These are phyloP conservation scores for Phoma sp. DNA, from an alignment of 2,329 filamentous ascomycete species.

Conservation along the genomic window DNA sequence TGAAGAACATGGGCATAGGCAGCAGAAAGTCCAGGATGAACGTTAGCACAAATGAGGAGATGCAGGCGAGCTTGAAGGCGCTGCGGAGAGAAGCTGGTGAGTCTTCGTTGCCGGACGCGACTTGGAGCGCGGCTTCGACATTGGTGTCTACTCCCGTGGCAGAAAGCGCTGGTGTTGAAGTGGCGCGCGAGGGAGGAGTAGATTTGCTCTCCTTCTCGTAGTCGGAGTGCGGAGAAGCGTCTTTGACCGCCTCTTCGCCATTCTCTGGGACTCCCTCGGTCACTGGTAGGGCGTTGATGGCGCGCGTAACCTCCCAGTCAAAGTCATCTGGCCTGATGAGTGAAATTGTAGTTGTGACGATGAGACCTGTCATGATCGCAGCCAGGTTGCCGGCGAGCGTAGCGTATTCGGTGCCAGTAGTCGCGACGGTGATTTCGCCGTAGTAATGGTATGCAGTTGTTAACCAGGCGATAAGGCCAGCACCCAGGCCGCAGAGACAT, in stretches of 20 bases:
- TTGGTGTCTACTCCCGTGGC: not conserved
- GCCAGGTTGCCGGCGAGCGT: conserved; percentile 51
- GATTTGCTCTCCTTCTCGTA: conserved; percentile 6
- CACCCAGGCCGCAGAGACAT: conserved; percentile 41
- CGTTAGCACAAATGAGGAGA: conserved; percentile 47
- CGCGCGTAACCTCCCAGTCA: conserved; percentile 49
- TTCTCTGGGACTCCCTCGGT: conserved; percentile 19
- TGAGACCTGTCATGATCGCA: conserved; percentile 43
- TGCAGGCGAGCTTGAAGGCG: conserved; percentile 48
- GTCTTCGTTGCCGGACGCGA: conserved; percentile 31
- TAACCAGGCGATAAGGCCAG: conserved; percentile 49
- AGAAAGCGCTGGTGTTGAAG: not conserved
- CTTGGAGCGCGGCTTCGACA: not conserved
- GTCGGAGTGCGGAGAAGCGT: conserved; percentile 8
- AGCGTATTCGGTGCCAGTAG: conserved; percentile 48
- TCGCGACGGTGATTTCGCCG: conserved; percentile 49
- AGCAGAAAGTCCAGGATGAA: conserved; percentile 51
- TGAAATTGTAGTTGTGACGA: conserved; percentile 44
- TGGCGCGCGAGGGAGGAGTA: not conserved
- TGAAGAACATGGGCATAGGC: conserved; percentile 53
- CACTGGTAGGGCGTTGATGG: conserved; percentile 42
- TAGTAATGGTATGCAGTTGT: conserved; percentile 45
- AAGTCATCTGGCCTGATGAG: conserved; percentile 47
- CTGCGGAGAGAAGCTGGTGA: conserved; percentile 39
- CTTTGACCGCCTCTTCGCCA: conserved; percentile 4